Percentiles rank a stretch among this genome's conserved stretches.
Evolutionary conservation across 2,329 filamentous ascomycete genomes (phyloP).

Genomic region (Aspergillus sp.): DNA sequence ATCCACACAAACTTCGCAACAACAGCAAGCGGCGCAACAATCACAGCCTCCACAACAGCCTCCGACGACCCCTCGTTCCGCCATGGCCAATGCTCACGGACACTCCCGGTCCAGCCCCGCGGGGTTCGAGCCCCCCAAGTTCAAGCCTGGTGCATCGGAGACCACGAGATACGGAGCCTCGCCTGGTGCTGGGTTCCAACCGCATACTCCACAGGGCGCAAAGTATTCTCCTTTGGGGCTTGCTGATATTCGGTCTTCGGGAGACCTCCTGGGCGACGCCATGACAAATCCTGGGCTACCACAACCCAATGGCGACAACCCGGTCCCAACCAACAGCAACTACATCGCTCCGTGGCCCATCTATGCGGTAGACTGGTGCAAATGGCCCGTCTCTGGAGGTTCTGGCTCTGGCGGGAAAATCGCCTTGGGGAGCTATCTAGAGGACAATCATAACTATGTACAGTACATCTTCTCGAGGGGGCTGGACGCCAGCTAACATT

Average conservation of each 20-base stretch:
- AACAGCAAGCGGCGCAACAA: conserved; percentile 7
- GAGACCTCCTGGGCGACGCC: conserved; percentile 75
- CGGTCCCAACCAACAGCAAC: conserved; percentile 74
- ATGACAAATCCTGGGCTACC: conserved; percentile 57
- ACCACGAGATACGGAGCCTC: conserved; percentile 63
- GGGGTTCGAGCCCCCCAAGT: conserved; percentile 58
- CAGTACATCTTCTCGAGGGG: conserved; percentile 26
- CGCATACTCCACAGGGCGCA: conserved; percentile 57
- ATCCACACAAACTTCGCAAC: conserved; percentile 31
- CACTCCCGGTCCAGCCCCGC: conserved; percentile 86
- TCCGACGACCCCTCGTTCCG: conserved; percentile 59
- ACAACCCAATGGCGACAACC: conserved; percentile 67
- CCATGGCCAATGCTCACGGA: conserved; percentile 65
- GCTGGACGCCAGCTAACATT: conserved; percentile 18
- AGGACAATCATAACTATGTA: conserved; percentile 98
- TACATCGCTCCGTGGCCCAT: conserved; percentile 93
- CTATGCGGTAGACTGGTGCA: conserved; percentile 99
- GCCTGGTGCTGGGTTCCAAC: conserved; percentile 43
- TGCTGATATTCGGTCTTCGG: conserved; percentile 84
- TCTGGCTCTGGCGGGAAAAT: conserved; percentile 75
- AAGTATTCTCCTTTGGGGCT: conserved; percentile 86
- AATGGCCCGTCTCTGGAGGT: conserved; percentile 76
- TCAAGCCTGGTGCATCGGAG: conserved; percentile 62
- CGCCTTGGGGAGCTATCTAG: conserved; percentile 91
- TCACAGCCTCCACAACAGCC: conserved; percentile 15